Conservation (phyloP, 257 asterid species). For the Nicotiana knightiana region DNA sequence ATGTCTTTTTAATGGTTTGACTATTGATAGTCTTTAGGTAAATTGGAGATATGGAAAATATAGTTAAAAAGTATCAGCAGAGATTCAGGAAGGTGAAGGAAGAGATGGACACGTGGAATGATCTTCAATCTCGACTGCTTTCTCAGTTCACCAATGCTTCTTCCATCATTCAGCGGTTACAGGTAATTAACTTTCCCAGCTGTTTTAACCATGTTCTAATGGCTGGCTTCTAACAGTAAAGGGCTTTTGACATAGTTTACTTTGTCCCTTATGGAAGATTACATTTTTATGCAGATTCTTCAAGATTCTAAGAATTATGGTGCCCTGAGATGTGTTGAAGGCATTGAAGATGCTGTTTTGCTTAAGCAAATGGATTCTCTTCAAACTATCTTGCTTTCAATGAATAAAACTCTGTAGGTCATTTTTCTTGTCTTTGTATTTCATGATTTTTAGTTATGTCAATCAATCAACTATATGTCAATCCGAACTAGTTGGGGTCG, state of each 20-base stretch:
- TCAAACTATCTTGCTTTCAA: conserved; percentile 38
- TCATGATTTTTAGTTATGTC: no score
- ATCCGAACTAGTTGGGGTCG: no score
- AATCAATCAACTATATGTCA: no score
- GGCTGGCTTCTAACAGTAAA: no score
- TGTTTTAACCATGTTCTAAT: background rate
- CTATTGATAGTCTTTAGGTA: background rate
- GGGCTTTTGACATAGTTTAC: background rate
- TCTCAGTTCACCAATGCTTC: conserved; percentile 61
- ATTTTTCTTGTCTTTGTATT: background rate
- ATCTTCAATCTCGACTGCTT: conserved; percentile 53
- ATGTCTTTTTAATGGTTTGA: background rate
- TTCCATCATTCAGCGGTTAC: conserved; percentile 67
- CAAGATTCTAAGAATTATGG: conserved; percentile 46
- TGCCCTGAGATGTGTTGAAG: conserved; percentile 47
- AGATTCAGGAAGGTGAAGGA: conserved; percentile 55
- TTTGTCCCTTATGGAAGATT: background rate
- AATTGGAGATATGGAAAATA: conserved; percentile 41
- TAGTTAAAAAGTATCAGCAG: conserved; percentile 61
- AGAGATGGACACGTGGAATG: conserved; percentile 64
- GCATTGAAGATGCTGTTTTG: conserved; percentile 46
- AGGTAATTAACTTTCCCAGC: conserved; percentile 28
- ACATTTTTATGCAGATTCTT: conserved; percentile 30
- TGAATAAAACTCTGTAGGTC: conserved; percentile 52
- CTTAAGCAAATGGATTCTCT: conserved; percentile 70